These are phyloP conservation scores for Gyrodon lividus DNA, from an alignment of 768 basidiomycete species.

Conservation along the genomic window DNA sequence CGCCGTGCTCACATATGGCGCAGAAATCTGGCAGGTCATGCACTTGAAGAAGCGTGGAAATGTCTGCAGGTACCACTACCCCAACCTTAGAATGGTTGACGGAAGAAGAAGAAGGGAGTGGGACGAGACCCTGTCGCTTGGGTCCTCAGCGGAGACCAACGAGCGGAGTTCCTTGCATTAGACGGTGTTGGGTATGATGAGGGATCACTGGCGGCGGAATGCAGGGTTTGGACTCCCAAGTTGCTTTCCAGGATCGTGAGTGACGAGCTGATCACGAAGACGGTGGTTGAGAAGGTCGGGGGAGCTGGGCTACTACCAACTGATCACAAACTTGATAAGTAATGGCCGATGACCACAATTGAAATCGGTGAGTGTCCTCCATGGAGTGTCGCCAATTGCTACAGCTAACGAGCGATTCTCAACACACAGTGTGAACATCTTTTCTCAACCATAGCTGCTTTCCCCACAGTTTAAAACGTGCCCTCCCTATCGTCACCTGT, in stretches of 20 bases:
- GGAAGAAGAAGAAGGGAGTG: constrained; percentile 5
- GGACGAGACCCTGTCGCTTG: constrained; percentile 15
- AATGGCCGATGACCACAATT: too few species aligned
- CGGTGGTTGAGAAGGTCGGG: constrained; percentile 12
- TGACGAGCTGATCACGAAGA: constrained; percentile 11
- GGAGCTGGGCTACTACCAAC: too few species aligned
- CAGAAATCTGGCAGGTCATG: constrained; percentile 28
- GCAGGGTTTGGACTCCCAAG: constrained; percentile 16
- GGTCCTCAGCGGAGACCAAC: constrained; percentile 22
- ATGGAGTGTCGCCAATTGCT: too few species aligned
- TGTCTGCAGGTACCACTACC: constrained; percentile 23
- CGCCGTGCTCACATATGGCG: constrained; percentile 18
- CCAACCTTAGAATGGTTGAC: constrained; percentile 28
- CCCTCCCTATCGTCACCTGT: too few species aligned
- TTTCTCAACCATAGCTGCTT: neutral
- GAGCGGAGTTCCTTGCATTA: constrained; percentile 26
- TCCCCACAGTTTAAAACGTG: neutral
- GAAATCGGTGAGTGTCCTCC: too few species aligned
- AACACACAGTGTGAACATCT: neutral
- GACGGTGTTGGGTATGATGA: constrained; percentile 24
- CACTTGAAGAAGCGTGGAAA: constrained; percentile 18
- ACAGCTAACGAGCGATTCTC: constrained; percentile 1
- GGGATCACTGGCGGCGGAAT: constrained; percentile 7
- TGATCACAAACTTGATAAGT: too few species aligned
- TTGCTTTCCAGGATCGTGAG: constrained; percentile 15